A percentile compares a stretch with the other conserved stretches of the same genome.
Evolutionary conservation across 352 stramenopile species (phyloP).

Genomic region (Phytophthora tubulina): DNA sequence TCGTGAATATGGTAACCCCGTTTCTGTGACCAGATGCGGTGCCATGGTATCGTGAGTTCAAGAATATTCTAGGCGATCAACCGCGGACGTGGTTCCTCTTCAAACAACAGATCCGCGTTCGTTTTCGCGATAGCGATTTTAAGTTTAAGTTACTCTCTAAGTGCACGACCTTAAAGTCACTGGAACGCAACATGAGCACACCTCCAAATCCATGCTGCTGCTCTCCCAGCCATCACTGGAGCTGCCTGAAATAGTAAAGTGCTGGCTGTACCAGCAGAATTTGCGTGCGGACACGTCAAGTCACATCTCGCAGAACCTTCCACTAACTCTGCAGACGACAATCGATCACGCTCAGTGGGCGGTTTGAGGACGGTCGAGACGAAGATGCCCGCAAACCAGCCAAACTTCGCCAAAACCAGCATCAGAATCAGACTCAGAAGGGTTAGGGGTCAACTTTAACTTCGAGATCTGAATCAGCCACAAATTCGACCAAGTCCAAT

Average conservation of each 20-base stretch:
- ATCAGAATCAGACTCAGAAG: background rate
- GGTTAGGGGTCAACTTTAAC: background rate
- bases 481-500: background rate
- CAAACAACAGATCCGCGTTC: slow-evolving; percentile 5
- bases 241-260: background rate
- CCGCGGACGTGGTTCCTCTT: background rate
- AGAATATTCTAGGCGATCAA: no score
- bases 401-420: background rate
- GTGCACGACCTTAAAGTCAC: slow-evolving; percentile 3
- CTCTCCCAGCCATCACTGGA: background rate
- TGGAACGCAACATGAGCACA: slow-evolving; percentile 11
- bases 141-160: slow-evolving; percentile 2
- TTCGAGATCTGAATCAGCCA: background rate
- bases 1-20: no score
- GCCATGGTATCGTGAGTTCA: no score
- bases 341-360: slow-evolving; percentile 9
- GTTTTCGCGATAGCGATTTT: slow-evolving; percentile 4
- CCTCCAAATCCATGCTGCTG: background rate
- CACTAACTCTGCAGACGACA: slow-evolving; percentile 7
- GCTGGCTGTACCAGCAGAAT: slow-evolving; percentile 11
- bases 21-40: no score
- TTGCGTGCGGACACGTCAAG: slow-evolving; percentile 4
- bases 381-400: slow-evolving; percentile 13
- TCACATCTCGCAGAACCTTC: slow-evolving; percentile 16
- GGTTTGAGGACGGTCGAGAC: background rate